Conservation (phyloP, 495 filamentous ascomycete genomes). For the Penicillium coprophilum region DNA sequence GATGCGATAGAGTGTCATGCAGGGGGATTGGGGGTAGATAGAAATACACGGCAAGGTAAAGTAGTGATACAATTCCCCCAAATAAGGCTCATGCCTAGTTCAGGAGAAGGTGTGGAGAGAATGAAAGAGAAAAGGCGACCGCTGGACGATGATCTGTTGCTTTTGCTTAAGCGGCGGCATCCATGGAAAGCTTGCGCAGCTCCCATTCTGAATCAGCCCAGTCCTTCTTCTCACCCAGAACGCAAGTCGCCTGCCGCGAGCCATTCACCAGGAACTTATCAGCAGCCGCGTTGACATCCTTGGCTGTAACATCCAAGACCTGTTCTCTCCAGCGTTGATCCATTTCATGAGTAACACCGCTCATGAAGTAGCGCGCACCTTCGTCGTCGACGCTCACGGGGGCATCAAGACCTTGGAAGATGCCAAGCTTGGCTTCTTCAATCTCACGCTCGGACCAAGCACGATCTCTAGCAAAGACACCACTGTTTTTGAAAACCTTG, state of each 20-base stretch:
- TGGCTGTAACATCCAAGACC: conserved; percentile 80
- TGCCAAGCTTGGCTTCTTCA: conserved; percentile 91
- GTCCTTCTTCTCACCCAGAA: conserved; percentile 82
- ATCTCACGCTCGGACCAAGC: conserved; percentile 84
- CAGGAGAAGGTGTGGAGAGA: not conserved
- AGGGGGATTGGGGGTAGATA: conserved; percentile 15
- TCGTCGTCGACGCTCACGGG: conserved; percentile 85
- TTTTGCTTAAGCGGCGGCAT: conserved; percentile 23
- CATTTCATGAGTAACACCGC: conserved; percentile 85
- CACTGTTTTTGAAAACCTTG: conserved; percentile 79
- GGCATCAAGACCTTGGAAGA: conserved; percentile 96
- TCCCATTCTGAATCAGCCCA: conserved; percentile 59
- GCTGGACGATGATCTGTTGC: not conserved
- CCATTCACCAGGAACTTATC: conserved; percentile 77
- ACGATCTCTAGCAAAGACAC: conserved; percentile 78
- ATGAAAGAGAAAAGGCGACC: not conserved
- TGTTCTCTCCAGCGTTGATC: conserved; percentile 80
- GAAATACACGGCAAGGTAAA: conserved; percentile 22
- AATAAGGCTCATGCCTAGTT: conserved; percentile 1
- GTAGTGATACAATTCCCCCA: conserved; percentile 5
- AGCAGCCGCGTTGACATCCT: conserved; percentile 77
- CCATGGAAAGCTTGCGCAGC: conserved; percentile 46
- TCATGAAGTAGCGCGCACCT: conserved; percentile 81
- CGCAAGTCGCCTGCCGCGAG: conserved; percentile 52
- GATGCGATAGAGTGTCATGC: conserved; percentile 16